phyloP scores from a whole-genome alignment of 1,284 basidiomycete species.

The Neonothopanus nambi region DNA sequence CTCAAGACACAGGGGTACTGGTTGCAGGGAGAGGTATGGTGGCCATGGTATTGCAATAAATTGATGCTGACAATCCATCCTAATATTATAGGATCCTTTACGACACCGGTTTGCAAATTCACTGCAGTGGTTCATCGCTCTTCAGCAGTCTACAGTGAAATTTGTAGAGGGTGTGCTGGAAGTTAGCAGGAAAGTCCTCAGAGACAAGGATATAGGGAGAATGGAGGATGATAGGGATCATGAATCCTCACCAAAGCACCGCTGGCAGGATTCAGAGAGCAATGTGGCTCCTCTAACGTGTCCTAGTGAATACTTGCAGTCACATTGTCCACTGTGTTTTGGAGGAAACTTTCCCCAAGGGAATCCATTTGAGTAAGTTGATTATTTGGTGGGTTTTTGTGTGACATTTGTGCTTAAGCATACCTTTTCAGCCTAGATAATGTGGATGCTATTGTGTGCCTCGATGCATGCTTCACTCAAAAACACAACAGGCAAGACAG shows the following conservation, averaged over 20 bases:
- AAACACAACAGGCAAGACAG: constrained; percentile 18
- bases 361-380: not conserved
- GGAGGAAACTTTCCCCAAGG: constrained; percentile 20
- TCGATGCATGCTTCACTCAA: constrained; percentile 21
- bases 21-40: constrained; percentile 14
- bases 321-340: constrained; percentile 19
- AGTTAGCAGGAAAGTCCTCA: not conserved
- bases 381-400: not conserved
- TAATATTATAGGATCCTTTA: constrained; percentile 16
- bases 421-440: not conserved
- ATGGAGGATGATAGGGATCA: not conserved
- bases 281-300: not conserved
- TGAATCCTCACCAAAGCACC: not conserved
- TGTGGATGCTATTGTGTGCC: constrained; percentile 15
- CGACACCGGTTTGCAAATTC: constrained; percentile 16
- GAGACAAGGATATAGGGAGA: not conserved
- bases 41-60: no score
- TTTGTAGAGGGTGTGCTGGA: not conserved
- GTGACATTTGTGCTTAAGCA: no score
- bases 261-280: not conserved
- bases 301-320: constrained; percentile 20
- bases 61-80: no score
- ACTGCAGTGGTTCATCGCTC: constrained; percentile 17
- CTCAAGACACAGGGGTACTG: constrained; percentile 16
- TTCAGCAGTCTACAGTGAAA: constrained; percentile 1